phyloP scores from a whole-genome alignment of 1,139 yeast species.

The Protomyces inouyei region DNA sequence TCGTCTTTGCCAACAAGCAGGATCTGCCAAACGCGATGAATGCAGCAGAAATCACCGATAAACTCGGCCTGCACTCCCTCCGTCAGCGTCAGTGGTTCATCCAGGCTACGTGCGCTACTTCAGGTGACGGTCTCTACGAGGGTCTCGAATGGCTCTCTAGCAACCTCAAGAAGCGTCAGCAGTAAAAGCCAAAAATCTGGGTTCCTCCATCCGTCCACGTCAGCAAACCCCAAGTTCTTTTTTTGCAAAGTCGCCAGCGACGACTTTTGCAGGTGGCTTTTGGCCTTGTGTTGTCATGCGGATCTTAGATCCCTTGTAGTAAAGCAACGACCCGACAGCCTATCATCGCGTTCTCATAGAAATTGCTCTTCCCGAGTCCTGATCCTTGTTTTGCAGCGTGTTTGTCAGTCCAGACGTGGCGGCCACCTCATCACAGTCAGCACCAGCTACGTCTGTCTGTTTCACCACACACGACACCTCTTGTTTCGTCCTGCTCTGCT shows the following conservation, averaged over 20 bases:
- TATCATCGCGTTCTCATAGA: too few relatives aligned
- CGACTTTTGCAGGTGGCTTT: neutral
- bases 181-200: neutral
- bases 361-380: too few relatives aligned
- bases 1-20: conserved; percentile 89
- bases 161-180: conserved; percentile 46
- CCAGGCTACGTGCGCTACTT: conserved; percentile 90
- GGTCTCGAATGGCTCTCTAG: conserved; percentile 91
- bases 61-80: conserved; percentile 83
- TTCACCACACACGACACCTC: too few relatives aligned
- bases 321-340: neutral
- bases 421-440: too few relatives aligned
- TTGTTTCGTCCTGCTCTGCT: too few relatives aligned
- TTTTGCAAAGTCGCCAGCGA: neutral
- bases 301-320: neutral
- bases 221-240: neutral
- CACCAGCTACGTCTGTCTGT: too few relatives aligned
- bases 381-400: too few relatives aligned
- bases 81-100: conserved; percentile 95
- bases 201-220: too few relatives aligned
- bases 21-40: conserved; percentile 95
- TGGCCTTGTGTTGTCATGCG: conserved; percentile 35
- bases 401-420: too few relatives aligned
- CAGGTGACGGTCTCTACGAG: conserved; percentile 86
- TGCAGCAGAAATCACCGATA: conserved; percentile 91